Conservation (phyloP, 306 rosid species). For the Fragaria iinumae region DNA sequence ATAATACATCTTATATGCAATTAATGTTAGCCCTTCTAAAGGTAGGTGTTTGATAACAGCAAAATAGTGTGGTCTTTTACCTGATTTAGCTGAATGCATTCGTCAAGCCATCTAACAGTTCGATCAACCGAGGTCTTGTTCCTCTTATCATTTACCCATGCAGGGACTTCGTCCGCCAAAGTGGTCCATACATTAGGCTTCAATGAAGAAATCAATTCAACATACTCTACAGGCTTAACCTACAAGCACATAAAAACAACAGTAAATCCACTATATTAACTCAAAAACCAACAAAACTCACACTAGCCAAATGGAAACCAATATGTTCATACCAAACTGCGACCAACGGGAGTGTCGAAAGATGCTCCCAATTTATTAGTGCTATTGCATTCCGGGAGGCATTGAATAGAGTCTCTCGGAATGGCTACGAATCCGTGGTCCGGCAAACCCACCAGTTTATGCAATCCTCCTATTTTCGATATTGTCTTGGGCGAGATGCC, state of each 20-base stretch:
- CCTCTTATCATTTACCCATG: slow-evolving; percentile 84
- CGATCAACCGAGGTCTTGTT: slow-evolving; percentile 83
- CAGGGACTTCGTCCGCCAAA: slow-evolving; percentile 93
- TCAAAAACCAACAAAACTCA: background rate
- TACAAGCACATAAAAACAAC: slow-evolving; percentile 27
- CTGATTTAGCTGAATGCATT: slow-evolving; percentile 62
- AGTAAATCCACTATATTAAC: background rate
- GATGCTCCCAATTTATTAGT: slow-evolving; percentile 65
- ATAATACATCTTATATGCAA: background rate
- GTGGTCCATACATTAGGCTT: slow-evolving; percentile 78
- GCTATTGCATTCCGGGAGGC: slow-evolving; percentile 65
- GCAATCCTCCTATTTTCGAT: slow-evolving; percentile 78
- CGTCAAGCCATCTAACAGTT: slow-evolving; percentile 89
- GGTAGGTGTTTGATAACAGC: background rate
- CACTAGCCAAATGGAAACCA: background rate
- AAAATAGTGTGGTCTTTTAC: slow-evolving; percentile 28
- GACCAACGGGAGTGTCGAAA: slow-evolving; percentile 88
- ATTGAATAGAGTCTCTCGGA: slow-evolving; percentile 67
- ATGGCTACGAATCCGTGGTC: slow-evolving; percentile 64
- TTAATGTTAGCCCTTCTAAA: background rate
- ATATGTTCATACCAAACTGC: slow-evolving; percentile 54
- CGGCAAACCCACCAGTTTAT: slow-evolving; percentile 55
- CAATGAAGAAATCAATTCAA: slow-evolving; percentile 70
- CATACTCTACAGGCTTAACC: slow-evolving; percentile 78
- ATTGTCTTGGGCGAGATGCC: slow-evolving; percentile 62